Evolutionary conservation across 768 basidiomycete species (phyloP), one percentile per base, ranked within the genome.

Genomic region (Aureoboletus auriporus): DNA sequence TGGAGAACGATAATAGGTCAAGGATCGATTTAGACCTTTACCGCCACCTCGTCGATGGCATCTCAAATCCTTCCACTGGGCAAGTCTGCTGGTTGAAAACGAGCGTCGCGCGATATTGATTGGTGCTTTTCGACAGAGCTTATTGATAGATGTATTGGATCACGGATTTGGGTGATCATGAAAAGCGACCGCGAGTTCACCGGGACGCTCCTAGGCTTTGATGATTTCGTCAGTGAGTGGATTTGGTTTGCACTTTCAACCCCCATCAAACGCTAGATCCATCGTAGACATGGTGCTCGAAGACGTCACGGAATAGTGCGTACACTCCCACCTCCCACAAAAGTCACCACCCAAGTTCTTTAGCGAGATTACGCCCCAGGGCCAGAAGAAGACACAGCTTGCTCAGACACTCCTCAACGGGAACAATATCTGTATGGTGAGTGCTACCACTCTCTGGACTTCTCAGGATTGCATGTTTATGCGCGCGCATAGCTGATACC

Each of bases 161-260:
- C 93, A 30, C 82, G 83, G 42, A 94, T 98, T 63, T 96, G 93
- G 91, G 95, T 98, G 60, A 83, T 98, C 66, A 97, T 96, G 92
- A 98, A 97, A 74, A 85, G 79, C 58, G 93, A 99, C 53, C 86
- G 93, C 39, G 95, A 99, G 72, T 99, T 97, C 71, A 90, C 89
- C 20, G 95, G 95, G 10, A 96, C 84, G 3, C 75, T 99, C 36
- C 77, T 95, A 30, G 95, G 95, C 2, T 99, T 99, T 60, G 95
- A 99, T 66, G 95, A 99, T 70, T 99, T 95, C 68, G 95, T 99
- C 69, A 99, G 95, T 97, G 67, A 79, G 95, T 94, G 8, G 14
- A 14, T 42, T 42, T 41, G 13, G 16, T 39, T 38, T 26, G 14
- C 8, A 27, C 23, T 26, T 14, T 37, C 27, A 4, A 34, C 2